A percentile compares a stretch with the other conserved stretches of the same genome.
These are phyloP conservation scores for Salinomyces thailandicus DNA, from an alignment of 2,329 filamentous ascomycete genomes.

Conservation along the genomic window DNA sequence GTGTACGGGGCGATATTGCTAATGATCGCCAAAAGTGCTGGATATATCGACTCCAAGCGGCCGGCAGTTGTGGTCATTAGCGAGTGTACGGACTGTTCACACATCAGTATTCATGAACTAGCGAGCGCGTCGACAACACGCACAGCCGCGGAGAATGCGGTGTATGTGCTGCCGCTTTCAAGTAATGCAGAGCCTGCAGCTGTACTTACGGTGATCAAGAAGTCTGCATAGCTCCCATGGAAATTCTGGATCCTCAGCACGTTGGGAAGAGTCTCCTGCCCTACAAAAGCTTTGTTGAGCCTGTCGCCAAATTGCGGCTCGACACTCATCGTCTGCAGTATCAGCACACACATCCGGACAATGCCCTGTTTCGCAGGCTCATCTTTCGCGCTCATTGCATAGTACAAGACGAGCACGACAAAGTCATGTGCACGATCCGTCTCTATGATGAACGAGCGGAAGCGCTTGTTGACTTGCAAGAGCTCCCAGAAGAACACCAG, in stretches of 20 bases:
- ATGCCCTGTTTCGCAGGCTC: conserved; percentile 84
- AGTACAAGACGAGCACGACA: conserved; percentile 79
- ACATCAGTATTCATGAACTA: too few species aligned
- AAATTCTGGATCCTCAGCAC: conserved; percentile 77
- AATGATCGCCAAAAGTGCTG: conserved; percentile 80
- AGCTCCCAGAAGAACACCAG: conserved; percentile 97
- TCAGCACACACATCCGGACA: conserved; percentile 94
- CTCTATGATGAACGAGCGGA: conserved; percentile 92
- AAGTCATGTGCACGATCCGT: conserved; percentile 91
- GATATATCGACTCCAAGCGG: conserved; percentile 82
- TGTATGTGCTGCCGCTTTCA: conserved; percentile 13
- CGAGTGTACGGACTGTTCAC: conserved; percentile 78
- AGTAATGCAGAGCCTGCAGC: neutral
- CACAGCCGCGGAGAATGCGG: conserved; percentile 14
- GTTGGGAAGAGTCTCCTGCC: conserved; percentile 74
- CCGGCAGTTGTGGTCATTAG: conserved; percentile 87
- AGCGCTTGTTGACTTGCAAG: conserved; percentile 93
- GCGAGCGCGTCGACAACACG: too few species aligned
- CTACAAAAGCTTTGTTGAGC: conserved; percentile 79
- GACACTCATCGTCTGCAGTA: conserved; percentile 87
- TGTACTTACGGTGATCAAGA: conserved; percentile 74
- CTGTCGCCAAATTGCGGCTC: conserved; percentile 84
- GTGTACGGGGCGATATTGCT: conserved; percentile 86
- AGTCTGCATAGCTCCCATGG: conserved; percentile 84
- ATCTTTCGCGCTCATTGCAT: conserved; percentile 78